These are phyloP conservation scores for Nitzschia sp. DNA, from an alignment of 108 stramenopile species.

Conservation along the genomic window DNA sequence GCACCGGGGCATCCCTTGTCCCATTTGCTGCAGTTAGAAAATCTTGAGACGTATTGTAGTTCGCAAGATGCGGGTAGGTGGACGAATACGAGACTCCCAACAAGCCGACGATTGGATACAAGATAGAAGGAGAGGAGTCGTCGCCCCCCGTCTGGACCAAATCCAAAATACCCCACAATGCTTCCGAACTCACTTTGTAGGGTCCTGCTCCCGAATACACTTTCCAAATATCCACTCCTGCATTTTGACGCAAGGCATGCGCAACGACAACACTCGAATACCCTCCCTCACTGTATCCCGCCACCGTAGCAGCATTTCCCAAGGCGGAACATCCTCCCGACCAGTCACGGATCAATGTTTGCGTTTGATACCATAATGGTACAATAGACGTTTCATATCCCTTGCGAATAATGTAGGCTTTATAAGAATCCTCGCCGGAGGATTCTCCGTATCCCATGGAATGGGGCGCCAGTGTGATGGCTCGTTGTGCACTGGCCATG, in stretches of 20 bases:
- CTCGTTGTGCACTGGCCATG: neutral
- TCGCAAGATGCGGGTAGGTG: constrained; percentile 10
- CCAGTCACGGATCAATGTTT: constrained; percentile 12
- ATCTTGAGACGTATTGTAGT: constrained; percentile 27
- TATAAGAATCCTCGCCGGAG: neutral
- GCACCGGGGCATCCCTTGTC: constrained; percentile 4
- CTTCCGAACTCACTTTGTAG: neutral
- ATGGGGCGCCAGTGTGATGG: neutral
- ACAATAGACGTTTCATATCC: constrained; percentile 25
- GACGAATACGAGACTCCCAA: constrained; percentile 32
- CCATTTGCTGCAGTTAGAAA: constrained; percentile 1
- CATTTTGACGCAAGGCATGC: constrained; percentile 6
- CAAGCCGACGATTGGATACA: neutral
- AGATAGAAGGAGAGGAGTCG: neutral
- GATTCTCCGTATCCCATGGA: constrained; percentile 4
- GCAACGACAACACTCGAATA: constrained; percentile 30
- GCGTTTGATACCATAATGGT: constrained; percentile 32
- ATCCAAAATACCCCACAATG: neutral
- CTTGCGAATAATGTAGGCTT: constrained; percentile 29
- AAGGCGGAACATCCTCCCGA: constrained; percentile 21
- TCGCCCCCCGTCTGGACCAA: neutral
- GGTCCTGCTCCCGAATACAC: constrained; percentile 29
- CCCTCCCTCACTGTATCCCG: constrained; percentile 36
- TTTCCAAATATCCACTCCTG: constrained; percentile 14
- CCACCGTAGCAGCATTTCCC: neutral